Base-by-base conservation (phyloP, 1,139 yeast species). In the Yamadazyma taylorii region DNA sequence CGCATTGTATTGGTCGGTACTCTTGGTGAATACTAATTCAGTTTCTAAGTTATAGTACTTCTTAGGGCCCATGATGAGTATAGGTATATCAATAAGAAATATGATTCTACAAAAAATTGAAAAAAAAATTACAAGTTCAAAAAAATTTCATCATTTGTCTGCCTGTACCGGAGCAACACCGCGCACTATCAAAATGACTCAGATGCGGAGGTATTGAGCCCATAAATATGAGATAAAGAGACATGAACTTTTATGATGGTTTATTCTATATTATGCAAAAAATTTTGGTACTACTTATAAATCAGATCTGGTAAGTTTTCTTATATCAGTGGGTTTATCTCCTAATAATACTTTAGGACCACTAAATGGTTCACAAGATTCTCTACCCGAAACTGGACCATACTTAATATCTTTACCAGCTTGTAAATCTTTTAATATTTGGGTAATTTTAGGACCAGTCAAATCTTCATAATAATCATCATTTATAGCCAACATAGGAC, bases 381-480 rank as follows among this genome's bases (percentile, higher is more conserved):
- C 73, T 64, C 95, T 78, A 34, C 80, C 82, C 37, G 75, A 68
- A 45, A 80, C 80, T 12, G 94, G 92, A 27, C 96, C 96, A 19
- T 77, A 69, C 41, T 68, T 66, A 43, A 74, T 66, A 45, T 79
- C 78, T 53, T 67, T 66, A 43, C 95, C 95, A 21, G 64, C 72
- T 58, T 79, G 80, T 48, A 86, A 70, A 43, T 75, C 78, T 50
- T 81, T 75, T 58, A 87, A 74, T 38, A 87, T 60, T 38, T 75
- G 73, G 26, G 78, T 72, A 27, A 85, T 79, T 39, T 78, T 75
- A 47, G 82, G 82, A 13, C 82, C 74, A 29, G 92, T 82, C 65
- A 87, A 75, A 63, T 87, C 96, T 66, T 87, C 96, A 54, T 74
- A 82, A 64, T 71, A 87, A 59, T 85, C 90, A 63, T 87, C 95